Evolutionary conservation across 2,329 filamentous ascomycete species (phyloP), one percentile per base, ranked within the genome.

Genomic region (Fusarium albosuccineum): DNA sequence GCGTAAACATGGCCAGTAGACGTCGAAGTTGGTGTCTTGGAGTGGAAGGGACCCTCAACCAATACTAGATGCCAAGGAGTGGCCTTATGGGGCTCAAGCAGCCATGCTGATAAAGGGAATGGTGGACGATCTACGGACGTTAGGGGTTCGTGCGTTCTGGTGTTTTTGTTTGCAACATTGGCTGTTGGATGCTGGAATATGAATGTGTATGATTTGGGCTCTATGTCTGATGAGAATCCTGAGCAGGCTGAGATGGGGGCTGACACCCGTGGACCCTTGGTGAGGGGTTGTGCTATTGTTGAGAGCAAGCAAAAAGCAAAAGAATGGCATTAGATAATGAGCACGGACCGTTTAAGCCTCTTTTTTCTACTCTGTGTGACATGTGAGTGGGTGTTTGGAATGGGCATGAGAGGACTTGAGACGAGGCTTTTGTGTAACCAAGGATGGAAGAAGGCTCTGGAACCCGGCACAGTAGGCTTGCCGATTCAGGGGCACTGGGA

Each of bases 321-420:
- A 40, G 39, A 40, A 40, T 44, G 41, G 14, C 16, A 44, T 45
- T 10, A 29, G 42, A 33, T 27, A 40, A 17, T 40, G 39, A 44
- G 40, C 40, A 44, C 17, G 27, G 40, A 44, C 40, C 10, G 17
- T 41, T 42, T 37, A 52, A 41, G 50, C 50, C 50, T 50, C 22
- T n/a, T 40, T 48, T 29, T 17, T 39, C 26, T 11, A n/a, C 16
- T 48, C 26, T 39, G 36, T 37, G 16, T 60, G 34, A 40, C 34
- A 50, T 64, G 49, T 45, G 34, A 27, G 49, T 44, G 36, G 36
- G 44, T 29, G 33, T 49, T 36, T 33, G 44, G 27, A 7, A 42
- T 57, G 66, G 62, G 58, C 22, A 62, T 68, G 66, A 50, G 52
- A 56, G 59, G 65, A 57, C 26, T 55, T 64, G 62, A 66, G 66